phyloP scores from a whole-genome alignment of 352 stramenopile species.

The Lagenidium giganteum region DNA sequence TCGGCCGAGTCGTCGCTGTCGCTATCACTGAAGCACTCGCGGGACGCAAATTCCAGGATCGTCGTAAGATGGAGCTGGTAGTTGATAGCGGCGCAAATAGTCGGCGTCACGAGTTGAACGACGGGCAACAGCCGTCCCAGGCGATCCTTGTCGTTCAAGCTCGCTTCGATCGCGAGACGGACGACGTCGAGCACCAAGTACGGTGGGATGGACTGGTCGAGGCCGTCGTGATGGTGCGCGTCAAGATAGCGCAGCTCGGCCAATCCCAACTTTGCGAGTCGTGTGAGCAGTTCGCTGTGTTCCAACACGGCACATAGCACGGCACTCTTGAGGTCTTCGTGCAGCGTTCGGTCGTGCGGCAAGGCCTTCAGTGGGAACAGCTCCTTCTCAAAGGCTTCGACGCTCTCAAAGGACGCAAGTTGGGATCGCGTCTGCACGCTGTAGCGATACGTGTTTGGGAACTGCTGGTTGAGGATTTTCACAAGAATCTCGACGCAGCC shows the following conservation, averaged over 20 bases:
- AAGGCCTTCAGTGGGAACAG: slow-evolving; percentile 49
- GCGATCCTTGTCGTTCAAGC: slow-evolving; percentile 25
- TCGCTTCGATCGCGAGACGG: slow-evolving; percentile 47
- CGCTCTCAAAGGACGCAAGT: slow-evolving; percentile 67
- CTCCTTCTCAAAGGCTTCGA: slow-evolving; percentile 61
- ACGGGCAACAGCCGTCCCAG: slow-evolving; percentile 44
- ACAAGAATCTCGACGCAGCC: slow-evolving; percentile 61
- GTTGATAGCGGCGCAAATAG: slow-evolving; percentile 63
- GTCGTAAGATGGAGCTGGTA: slow-evolving; percentile 74
- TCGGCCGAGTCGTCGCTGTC: slow-evolving; percentile 49
- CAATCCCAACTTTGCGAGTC: slow-evolving; percentile 48
- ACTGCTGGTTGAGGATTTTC: slow-evolving; percentile 62
- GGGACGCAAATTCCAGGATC: slow-evolving; percentile 65
- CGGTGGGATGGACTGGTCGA: slow-evolving; percentile 36
- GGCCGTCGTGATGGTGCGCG: slow-evolving; percentile 38
- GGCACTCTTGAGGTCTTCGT: slow-evolving; percentile 47
- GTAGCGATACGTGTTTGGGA: slow-evolving; percentile 75
- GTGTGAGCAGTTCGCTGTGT: slow-evolving; percentile 32
- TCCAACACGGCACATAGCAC: slow-evolving; percentile 50
- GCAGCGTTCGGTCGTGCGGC: slow-evolving; percentile 44
- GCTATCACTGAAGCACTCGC: slow-evolving; percentile 72
- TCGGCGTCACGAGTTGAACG: slow-evolving; percentile 47
- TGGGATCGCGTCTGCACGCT: slow-evolving; percentile 65
- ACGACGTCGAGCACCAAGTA: slow-evolving; percentile 57
- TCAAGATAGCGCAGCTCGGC: slow-evolving; percentile 67